These are phyloP conservation scores for Cyberlindnera samutprakarnensis DNA, from an alignment of 805 yeast genomes.

Conservation along the genomic window DNA sequence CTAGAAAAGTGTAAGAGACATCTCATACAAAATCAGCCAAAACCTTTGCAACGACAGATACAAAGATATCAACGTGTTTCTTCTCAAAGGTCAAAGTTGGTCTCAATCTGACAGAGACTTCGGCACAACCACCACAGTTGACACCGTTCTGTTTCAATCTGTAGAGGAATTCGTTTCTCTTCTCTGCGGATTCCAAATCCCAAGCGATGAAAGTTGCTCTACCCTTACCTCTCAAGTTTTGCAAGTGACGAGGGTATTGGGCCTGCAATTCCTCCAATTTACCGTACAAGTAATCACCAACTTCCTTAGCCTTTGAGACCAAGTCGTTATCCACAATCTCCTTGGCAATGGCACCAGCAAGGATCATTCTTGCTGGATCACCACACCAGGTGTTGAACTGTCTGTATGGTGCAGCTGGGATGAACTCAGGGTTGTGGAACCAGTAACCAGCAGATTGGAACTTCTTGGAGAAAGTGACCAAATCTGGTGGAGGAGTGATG, in stretches of 20 bases:
- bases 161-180: slow-evolving; percentile 54
- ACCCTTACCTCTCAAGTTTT: slow-evolving; percentile 64
- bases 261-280: slow-evolving; percentile 45
- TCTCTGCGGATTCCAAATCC: slow-evolving; percentile 46
- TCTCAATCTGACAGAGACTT: slow-evolving; percentile 68
- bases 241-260: slow-evolving; percentile 45
- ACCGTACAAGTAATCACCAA: slow-evolving; percentile 59
- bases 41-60: slow-evolving; percentile 35
- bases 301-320: slow-evolving; percentile 44
- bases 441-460: slow-evolving; percentile 86
- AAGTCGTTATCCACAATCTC: slow-evolving; percentile 59
- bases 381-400: slow-evolving; percentile 95
- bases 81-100: slow-evolving; percentile 74
- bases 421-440: slow-evolving; percentile 65
- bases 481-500: slow-evolving; percentile 68
- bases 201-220: slow-evolving; percentile 82
- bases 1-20: no score
- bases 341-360: slow-evolving; percentile 65
- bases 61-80: slow-evolving; percentile 68
- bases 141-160: slow-evolving; percentile 60
- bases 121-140: slow-evolving; percentile 84
- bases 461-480: slow-evolving; percentile 82
- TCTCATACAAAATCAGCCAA: no score
- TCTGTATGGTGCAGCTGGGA: slow-evolving; percentile 75
- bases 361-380: slow-evolving; percentile 73